Conservation (phyloP, 2,329 filamentous ascomycete genomes). For the Microthyrium microscopicum region DNA sequence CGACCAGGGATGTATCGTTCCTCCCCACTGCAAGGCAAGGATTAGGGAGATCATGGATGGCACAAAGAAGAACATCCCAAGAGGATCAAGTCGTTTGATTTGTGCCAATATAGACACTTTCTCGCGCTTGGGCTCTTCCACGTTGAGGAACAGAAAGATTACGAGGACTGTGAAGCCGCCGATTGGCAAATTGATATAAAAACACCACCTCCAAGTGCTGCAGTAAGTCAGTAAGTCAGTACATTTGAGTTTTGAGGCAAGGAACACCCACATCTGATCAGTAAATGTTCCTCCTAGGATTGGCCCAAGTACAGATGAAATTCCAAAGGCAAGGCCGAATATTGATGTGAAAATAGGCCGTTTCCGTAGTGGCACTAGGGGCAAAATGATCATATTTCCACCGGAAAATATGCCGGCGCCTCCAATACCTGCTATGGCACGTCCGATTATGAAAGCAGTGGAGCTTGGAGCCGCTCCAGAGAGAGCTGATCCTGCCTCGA, state of each 20-base stretch:
- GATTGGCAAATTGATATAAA: constrained; percentile 16
- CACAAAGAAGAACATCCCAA: constrained; percentile 16
- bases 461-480: constrained; percentile 17
- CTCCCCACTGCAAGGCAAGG: constrained; percentile 21
- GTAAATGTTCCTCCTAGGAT: constrained; percentile 15
- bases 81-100: constrained; percentile 33
- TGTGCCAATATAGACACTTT: constrained; percentile 12
- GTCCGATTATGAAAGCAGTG: constrained; percentile 16
- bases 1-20: constrained; percentile 10
- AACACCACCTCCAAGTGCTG: constrained; percentile 6
- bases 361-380: background rate
- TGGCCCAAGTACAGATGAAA: constrained; percentile 18
- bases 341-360: background rate
- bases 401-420: constrained; percentile 9
- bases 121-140: constrained; percentile 10
- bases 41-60: constrained; percentile 16
- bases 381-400: constrained; percentile 2
- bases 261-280: constrained; percentile 12
- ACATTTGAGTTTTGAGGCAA: constrained; percentile 9
- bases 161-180: constrained; percentile 10
- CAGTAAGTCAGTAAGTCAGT: background rate
- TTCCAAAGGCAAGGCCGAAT: background rate
- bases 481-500: constrained; percentile 14
- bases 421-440: constrained; percentile 9
- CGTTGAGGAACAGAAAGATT: constrained; percentile 7